Base-by-base conservation (phyloP, 2,329 filamentous ascomycete species). In the Aspergillus sp. region DNA sequence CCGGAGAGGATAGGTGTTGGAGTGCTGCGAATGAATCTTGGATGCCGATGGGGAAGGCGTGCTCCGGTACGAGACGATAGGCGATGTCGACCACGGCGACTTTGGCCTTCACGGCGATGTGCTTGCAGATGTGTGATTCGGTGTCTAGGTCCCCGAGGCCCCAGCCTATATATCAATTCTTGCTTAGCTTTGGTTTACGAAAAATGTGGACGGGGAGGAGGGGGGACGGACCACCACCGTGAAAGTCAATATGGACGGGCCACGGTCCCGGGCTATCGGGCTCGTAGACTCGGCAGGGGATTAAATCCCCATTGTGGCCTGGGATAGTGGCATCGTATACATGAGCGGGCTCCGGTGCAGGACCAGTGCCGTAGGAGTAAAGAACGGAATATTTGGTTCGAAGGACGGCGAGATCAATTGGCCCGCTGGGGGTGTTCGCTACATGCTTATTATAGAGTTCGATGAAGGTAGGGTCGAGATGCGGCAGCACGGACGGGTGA, bases 11-110 rank as follows among this genome's bases (percentile, higher is more conserved):
- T 30, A 80, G 69, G 65, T 80, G 76, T 59, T 77, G 70, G 36
- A 84, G 65, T 2, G 78, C 79, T 6, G 77, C 78, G 68, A 80
- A 84, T 53, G 78, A 78, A 70, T 85, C 83, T n/a, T 80, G 76
- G 17, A 81, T 75, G 30, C 74, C 75, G 13, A 77, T 76, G n/a
- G 83, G 83, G 59, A 82, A 84, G 5, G 78, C 70, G 62, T 78
- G 67, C 67, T 84, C 82, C 8, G 83, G 83, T 0, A 82, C 79
- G 1, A 84, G 76, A 4, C 82, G 78, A 65, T 85, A 85, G n/a
- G 70, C 81, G 10, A 84, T 79, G 64, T 83, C 80, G 57, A 85
- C 74, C 28, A 84, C 80, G 13, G 74, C 76, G 28, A 81, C 81
- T 25, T 74, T 72, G 21, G 78, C 78, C 49, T 77, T 72, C 28